phyloP scores from a whole-genome alignment of 179 eudicot species.

The Drosera spatulata region DNA sequence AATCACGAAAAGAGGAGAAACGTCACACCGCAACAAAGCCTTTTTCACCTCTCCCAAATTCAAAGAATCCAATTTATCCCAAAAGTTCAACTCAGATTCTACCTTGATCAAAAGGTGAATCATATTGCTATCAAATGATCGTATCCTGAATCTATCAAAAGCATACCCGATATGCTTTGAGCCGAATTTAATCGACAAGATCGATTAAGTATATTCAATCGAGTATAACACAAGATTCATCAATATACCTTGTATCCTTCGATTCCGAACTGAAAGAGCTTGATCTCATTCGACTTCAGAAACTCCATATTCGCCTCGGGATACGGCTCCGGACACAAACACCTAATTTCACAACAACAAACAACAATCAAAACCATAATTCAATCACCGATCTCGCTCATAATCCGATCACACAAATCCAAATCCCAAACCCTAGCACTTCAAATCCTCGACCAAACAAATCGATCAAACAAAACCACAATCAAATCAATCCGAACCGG shows the following conservation, averaged over 20 bases:
- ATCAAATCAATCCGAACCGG: neutral
- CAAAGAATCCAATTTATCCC: too few species aligned
- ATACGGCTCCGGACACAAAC: constrained; percentile 81
- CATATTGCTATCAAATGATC: too few species aligned
- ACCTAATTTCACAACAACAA: constrained; percentile 24
- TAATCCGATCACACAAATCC: neutral
- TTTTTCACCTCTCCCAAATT: too few species aligned
- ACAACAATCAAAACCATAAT: neutral
- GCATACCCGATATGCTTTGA: too few species aligned
- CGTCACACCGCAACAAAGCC: too few species aligned
- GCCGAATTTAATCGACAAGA: too few species aligned
- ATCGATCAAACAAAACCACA: neutral
- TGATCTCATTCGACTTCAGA: constrained; percentile 59
- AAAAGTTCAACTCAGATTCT: too few species aligned
- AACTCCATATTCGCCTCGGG: constrained; percentile 62
- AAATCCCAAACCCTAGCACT: neutral
- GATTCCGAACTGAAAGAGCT: constrained; percentile 62
- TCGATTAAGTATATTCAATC: too few species aligned
- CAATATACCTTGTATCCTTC: constrained; percentile 66
- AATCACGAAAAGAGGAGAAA: too few species aligned
- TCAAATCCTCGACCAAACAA: neutral
- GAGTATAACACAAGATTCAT: too few species aligned
- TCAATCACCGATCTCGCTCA: constrained; percentile 5
- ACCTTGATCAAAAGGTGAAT: too few species aligned
- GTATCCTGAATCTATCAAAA: too few species aligned